Conservation (phyloP, 352 stramenopile genomes). For the Globisporangium irregulare region DNA sequence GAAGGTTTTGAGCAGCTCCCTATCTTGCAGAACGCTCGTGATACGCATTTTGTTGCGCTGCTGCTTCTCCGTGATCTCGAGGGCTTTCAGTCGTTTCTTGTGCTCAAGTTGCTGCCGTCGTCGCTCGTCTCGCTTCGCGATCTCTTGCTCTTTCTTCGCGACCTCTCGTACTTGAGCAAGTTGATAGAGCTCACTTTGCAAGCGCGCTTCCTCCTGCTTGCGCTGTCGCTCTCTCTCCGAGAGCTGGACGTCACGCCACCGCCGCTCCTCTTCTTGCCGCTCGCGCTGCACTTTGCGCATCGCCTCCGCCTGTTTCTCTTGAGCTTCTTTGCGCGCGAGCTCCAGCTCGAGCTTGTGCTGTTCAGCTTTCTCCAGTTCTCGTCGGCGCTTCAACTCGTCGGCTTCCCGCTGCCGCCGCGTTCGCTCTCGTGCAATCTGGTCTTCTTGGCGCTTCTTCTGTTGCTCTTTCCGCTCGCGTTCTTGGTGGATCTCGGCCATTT, state of each 20-base stretch:
- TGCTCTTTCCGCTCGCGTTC: conserved; percentile 53
- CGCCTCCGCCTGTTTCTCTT: conserved; percentile 43
- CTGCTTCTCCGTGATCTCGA: conserved; percentile 55
- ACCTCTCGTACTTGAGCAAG: conserved; percentile 46
- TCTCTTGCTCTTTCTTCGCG: conserved; percentile 39
- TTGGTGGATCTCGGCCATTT: conserved; percentile 48
- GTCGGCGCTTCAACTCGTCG: conserved; percentile 44
- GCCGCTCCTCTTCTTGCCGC: conserved; percentile 51
- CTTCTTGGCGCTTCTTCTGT: conserved; percentile 45
- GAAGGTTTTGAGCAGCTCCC: conserved; percentile 39
- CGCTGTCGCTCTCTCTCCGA: conserved; percentile 49
- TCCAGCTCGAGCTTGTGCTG: conserved; percentile 50
- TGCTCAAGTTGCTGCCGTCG: conserved; percentile 44
- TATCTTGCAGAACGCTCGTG: conserved; percentile 55
- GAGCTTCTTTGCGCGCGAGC: conserved; percentile 29
- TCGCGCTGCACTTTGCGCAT: conserved; percentile 41
- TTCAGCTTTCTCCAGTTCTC: conserved; percentile 57
- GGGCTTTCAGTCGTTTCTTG: conserved; percentile 40
- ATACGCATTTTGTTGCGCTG: conserved; percentile 67
- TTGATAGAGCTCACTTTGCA: conserved; percentile 47
- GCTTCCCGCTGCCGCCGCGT: conserved; percentile 40
- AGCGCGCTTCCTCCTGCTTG: conserved; percentile 50
- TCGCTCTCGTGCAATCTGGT: conserved; percentile 37
- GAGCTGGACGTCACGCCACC: conserved; percentile 38
- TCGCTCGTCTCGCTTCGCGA: conserved; percentile 42